Evolutionary conservation across 2,329 filamentous ascomycete species (phyloP), one percentile per base, ranked within the genome.

Genomic region (Botrytis hyacinthi): DNA sequence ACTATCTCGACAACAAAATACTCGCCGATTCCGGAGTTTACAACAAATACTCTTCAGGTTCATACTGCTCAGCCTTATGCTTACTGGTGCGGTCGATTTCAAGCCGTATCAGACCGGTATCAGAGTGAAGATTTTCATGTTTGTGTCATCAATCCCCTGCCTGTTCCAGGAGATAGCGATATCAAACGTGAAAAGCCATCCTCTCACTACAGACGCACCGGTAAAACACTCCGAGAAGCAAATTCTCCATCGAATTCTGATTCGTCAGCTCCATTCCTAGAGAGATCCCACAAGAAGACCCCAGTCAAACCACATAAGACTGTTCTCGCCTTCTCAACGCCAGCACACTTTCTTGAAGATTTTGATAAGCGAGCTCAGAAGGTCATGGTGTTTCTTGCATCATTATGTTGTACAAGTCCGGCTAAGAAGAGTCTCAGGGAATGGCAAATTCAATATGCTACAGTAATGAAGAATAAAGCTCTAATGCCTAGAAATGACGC

Each of bases 21-120:
- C 22, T 61, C 68, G 7, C 73, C 69, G 32, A 51, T 72, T 4
- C 66, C 51, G 26, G 70, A 72, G 29, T 71, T 72, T 66, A 73
- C 63, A 46, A 72, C 61, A 46, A 77, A 80, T 51, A 76, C 78
- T n/a, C 77, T 76, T 42, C 73, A 81, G 37, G 80, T 89, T 22
- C 79, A 79, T 69, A 81, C 79, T 0, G 83, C 86, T 2, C 85
- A 87, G 77, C 81, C 84, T 9, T 84, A 85, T 2, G 80, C 83
- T 4, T 91, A 90, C 80, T 92, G 90, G 90, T 83, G 85, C 18
- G 90, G 90, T 29, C 87, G 90, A 57, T 90, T 91, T 78, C 82
- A 85, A 69, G 82, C 87, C 3, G 80, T 91, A 0, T 84, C 87
- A 69, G 89, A 91, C 80, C 85, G 84, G n/a, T 84, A 86, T 75